Conservation (phyloP, 2,329 filamentous ascomycete species). For the Cercospora janseana region DNA sequence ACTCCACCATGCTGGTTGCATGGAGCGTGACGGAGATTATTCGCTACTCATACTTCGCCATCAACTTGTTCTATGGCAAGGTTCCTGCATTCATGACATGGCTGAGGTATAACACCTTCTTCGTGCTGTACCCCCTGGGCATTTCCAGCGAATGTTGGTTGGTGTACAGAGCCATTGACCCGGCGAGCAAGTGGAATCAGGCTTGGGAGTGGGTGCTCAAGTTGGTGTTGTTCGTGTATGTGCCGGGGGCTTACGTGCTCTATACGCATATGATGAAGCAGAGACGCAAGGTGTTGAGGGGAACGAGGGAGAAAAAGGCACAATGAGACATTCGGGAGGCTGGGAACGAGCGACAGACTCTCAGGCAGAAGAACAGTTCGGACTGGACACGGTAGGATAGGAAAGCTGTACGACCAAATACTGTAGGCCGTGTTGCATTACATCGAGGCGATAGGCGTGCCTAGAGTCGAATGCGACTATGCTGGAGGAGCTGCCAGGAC, state of each 20-base stretch:
- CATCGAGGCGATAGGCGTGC: no score
- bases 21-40: conserved; percentile 92
- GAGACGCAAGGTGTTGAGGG: conserved; percentile 71
- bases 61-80: conserved; percentile 57
- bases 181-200: conserved; percentile 53
- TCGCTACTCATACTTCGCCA: conserved; percentile 86
- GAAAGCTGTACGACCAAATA: no score
- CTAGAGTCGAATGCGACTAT: no score
- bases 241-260: conserved; percentile 81
- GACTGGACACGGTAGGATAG: no score
- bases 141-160: conserved; percentile 84
- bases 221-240: conserved; percentile 68
- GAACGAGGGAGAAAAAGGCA: conserved; percentile 50
- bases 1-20: conserved; percentile 76
- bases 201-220: conserved; percentile 61
- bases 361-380: not conserved
- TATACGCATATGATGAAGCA: conserved; percentile 96
- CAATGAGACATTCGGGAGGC: conserved; percentile 4
- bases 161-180: conserved; percentile 65
- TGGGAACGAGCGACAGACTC: not conserved
- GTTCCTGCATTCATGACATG: conserved; percentile 69
- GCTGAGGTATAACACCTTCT: conserved; percentile 89
- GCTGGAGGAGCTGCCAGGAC: no score
- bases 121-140: conserved; percentile 86
- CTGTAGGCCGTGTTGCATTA: no score